Conservation (phyloP, 1,139 yeast genomes). For the Yamadazyma dushanensis region DNA sequence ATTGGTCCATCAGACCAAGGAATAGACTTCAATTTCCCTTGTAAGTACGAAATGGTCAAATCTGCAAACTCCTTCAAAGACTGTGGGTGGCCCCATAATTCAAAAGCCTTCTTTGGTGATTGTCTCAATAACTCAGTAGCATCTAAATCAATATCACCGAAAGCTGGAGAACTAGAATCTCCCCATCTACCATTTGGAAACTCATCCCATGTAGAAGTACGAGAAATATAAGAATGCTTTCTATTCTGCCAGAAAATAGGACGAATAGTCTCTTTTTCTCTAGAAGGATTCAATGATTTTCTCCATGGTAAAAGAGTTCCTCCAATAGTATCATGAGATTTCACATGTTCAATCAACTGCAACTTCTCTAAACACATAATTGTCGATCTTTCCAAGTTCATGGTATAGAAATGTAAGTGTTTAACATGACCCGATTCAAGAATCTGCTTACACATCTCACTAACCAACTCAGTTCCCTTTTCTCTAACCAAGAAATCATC, state of each 20-base stretch:
- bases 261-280: conserved; percentile 81
- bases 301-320: conserved; percentile 76
- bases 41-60: conserved; percentile 63
- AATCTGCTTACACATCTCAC: conserved; percentile 78
- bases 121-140: conserved; percentile 80
- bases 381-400: conserved; percentile 92
- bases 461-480: conserved; percentile 77
- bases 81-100: conserved; percentile 85
- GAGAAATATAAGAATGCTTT: conserved; percentile 82
- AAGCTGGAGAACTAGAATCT: conserved; percentile 90
- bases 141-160: conserved; percentile 79
- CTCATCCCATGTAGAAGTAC: conserved; percentile 95
- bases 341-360: conserved; percentile 51
- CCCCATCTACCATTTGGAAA: conserved; percentile 97
- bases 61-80: conserved; percentile 56
- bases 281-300: conserved; percentile 78
- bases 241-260: conserved; percentile 97
- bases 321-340: conserved; percentile 41
- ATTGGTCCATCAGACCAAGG: conserved; percentile 97
- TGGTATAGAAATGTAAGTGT: conserved; percentile 93
- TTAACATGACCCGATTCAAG: conserved; percentile 71
- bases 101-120: conserved; percentile 75
- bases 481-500: conserved; percentile 89
- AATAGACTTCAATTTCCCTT: conserved; percentile 69
- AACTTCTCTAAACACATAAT: conserved; percentile 82